Percentiles rank a stretch among this genome's conserved stretches.
Conservation (phyloP, 148 eudicot species). For the Camellia sinensis region DNA sequence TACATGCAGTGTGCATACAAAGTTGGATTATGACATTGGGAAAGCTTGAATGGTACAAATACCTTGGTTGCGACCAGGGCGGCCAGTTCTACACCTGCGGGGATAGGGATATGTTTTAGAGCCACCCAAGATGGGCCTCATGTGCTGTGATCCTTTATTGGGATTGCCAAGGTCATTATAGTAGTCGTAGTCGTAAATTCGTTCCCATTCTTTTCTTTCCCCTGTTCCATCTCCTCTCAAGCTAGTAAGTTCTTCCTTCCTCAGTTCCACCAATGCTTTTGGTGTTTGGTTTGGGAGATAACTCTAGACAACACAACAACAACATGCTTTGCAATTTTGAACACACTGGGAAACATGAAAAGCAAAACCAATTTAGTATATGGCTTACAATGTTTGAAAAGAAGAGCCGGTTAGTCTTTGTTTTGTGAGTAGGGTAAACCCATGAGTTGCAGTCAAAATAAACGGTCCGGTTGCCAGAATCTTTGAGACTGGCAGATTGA, state of each 20-base stretch:
- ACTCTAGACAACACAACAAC: slow-evolving; percentile 6
- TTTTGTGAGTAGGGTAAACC: slow-evolving; percentile 23
- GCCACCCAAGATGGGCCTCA: slow-evolving; percentile 50
- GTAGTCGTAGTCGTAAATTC: slow-evolving; percentile 50
- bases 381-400: slow-evolving; percentile 27
- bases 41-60: neutral
- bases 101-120: slow-evolving; percentile 51
- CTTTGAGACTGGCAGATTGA: slow-evolving; percentile 13
- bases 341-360: neutral
- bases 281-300: slow-evolving; percentile 55
- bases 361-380: neutral
- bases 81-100: slow-evolving; percentile 64
- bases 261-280: slow-evolving; percentile 25
- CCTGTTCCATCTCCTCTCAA: slow-evolving; percentile 47
- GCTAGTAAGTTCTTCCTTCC: slow-evolving; percentile 40
- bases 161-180: slow-evolving; percentile 53
- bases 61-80: slow-evolving; percentile 41
- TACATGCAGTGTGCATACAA: too few relatives aligned
- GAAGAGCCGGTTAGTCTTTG: slow-evolving; percentile 24
- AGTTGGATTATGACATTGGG: neutral
- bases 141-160: slow-evolving; percentile 16
- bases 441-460: slow-evolving; percentile 31
- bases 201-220: slow-evolving; percentile 36
- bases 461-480: neutral
- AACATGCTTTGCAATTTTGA: neutral